phyloP scores from a whole-genome alignment of 352 stramenopile genomes.

The Phytophthora pseudosyringae region DNA sequence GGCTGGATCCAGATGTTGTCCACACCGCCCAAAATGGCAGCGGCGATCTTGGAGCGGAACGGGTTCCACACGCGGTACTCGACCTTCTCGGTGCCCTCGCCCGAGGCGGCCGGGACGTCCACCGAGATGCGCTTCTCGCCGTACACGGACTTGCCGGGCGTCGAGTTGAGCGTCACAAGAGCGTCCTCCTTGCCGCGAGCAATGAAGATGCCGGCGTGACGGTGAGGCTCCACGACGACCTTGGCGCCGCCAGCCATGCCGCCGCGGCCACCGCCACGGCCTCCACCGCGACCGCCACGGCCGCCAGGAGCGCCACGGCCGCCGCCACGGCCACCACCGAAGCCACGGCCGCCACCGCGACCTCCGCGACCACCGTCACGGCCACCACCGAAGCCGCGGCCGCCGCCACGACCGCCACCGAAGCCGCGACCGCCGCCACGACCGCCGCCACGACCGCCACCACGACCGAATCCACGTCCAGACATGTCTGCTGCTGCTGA shows the following conservation, averaged over 20 bases:
- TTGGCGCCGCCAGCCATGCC: constrained; percentile 97
- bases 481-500: constrained; percentile 38
- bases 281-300: constrained; percentile 52
- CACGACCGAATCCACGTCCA: constrained; percentile 72
- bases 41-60: constrained; percentile 99
- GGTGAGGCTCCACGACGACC: constrained; percentile 98
- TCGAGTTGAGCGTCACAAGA: constrained; percentile 98
- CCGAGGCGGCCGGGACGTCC: constrained; percentile 91
- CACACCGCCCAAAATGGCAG: constrained; percentile 98
- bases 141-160: constrained; percentile 99
- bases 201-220: constrained; percentile 99
- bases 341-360: constrained; percentile 32
- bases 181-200: constrained; percentile 98
- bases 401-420: constrained; percentile 46
- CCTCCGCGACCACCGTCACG: constrained; percentile 48
- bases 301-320: constrained; percentile 54
- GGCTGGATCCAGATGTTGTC: constrained; percentile 99
- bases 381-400: constrained; percentile 52
- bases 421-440: constrained; percentile 51
- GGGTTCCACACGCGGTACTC: constrained; percentile 99
- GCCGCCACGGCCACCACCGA: constrained; percentile 45
- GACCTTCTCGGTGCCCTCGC: constrained; percentile 95
- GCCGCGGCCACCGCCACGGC: constrained; percentile 66
- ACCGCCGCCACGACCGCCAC: constrained; percentile 57
- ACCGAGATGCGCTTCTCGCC: constrained; percentile 99